A percentile compares a stretch with the other conserved stretches of the same genome.
These are phyloP conservation scores for Exophiala alcalophila DNA, from an alignment of 2,329 filamentous ascomycete species.

Conservation along the genomic window DNA sequence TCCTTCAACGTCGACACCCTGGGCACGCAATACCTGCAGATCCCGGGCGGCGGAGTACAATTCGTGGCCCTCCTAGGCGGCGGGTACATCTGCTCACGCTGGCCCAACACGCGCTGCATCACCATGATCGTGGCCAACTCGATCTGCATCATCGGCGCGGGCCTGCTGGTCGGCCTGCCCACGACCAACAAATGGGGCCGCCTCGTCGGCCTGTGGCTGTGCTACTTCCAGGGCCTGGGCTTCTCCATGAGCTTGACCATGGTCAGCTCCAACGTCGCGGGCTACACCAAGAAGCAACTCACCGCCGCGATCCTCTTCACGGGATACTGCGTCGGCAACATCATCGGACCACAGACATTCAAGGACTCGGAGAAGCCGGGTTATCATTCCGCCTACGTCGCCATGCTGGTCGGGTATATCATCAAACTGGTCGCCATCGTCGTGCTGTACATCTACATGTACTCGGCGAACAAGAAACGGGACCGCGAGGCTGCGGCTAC, in stretches of 20 bases:
- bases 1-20: slow-evolving; percentile 50
- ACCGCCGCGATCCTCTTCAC: slow-evolving; percentile 26
- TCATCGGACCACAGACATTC: slow-evolving; percentile 47
- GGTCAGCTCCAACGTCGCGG: slow-evolving; percentile 38
- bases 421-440: slow-evolving; percentile 52
- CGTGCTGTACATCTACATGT: slow-evolving; percentile 57
- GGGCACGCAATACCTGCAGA: slow-evolving; percentile 57
- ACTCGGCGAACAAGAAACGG: slow-evolving; percentile 51
- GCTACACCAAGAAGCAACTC: slow-evolving; percentile 30
- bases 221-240: slow-evolving; percentile 53
- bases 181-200: slow-evolving; percentile 55
- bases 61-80: slow-evolving; percentile 53
- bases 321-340: slow-evolving; percentile 40
- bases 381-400: slow-evolving; percentile 51
- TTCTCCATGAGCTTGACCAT: slow-evolving; percentile 55
- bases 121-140: slow-evolving; percentile 57
- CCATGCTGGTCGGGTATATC: slow-evolving; percentile 55
- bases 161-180: slow-evolving; percentile 52
- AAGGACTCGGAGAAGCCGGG: slow-evolving; percentile 48
- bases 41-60: slow-evolving; percentile 58
- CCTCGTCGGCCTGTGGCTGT: slow-evolving; percentile 57
- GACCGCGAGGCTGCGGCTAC: slow-evolving; percentile 46
- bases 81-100: slow-evolving; percentile 53
- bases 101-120: slow-evolving; percentile 48
- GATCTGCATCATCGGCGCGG: slow-evolving; percentile 55